These are phyloP conservation scores for Xylaria nigripes DNA, from an alignment of 495 filamentous ascomycete species.

Conservation along the genomic window DNA sequence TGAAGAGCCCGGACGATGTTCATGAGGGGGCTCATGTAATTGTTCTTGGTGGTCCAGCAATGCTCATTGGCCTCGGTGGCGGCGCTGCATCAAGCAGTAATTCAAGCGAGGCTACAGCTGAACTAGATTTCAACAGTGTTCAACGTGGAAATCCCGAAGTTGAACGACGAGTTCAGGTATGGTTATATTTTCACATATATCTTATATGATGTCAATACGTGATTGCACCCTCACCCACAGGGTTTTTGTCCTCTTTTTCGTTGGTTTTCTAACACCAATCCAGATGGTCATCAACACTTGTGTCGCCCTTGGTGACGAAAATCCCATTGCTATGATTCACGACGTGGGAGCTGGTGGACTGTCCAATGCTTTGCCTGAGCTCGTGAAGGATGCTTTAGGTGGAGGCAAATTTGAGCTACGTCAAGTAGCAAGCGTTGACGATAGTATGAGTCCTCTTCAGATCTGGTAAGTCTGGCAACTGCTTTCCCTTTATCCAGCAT, in stretches of 20 bases:
- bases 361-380: slow-evolving; percentile 85
- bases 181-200: slow-evolving; percentile 4
- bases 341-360: slow-evolving; percentile 94
- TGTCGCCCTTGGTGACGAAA: slow-evolving; percentile 68
- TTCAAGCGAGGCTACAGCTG: slow-evolving; percentile 78
- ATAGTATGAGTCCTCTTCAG: slow-evolving; percentile 85
- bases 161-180: slow-evolving; percentile 82
- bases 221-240: too few species aligned
- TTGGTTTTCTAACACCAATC: neutral
- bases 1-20: slow-evolving; percentile 71
- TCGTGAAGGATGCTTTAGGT: slow-evolving; percentile 83
- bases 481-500: neutral
- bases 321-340: slow-evolving; percentile 92
- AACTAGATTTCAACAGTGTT: slow-evolving; percentile 92
- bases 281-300: slow-evolving; percentile 80
- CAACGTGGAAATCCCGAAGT: slow-evolving; percentile 94
- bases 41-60: slow-evolving; percentile 89
- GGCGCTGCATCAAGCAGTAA: slow-evolving; percentile 88
- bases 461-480: slow-evolving; percentile 52
- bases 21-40: slow-evolving; percentile 77
- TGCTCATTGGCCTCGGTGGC: slow-evolving; percentile 94
- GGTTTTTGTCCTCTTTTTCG: neutral
- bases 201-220: neutral
- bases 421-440: slow-evolving; percentile 82
- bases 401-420: slow-evolving; percentile 87